These are phyloP conservation scores for Aegilops tauschii DNA, from an alignment of 176 grass and related monocot genomes.

Conservation along the genomic window DNA sequence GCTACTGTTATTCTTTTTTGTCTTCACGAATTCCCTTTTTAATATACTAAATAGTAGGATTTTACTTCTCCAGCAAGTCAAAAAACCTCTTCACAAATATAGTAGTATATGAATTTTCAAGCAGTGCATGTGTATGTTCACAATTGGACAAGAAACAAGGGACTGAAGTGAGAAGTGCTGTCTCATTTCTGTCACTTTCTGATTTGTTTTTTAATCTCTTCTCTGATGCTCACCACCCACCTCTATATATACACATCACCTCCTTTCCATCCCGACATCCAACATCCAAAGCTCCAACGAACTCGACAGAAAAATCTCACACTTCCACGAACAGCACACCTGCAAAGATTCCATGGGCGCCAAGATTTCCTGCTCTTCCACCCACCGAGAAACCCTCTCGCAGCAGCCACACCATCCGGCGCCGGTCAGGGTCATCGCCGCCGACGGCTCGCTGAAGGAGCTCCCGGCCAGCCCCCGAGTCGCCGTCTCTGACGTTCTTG, in stretches of 20 bases:
- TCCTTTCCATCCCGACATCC: background rate
- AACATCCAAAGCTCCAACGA: background rate
- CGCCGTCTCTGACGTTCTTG: constrained; percentile 33
- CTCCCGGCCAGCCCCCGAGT: background rate
- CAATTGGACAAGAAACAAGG: background rate
- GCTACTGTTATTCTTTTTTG: no score
- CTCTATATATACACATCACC: constrained; percentile 7
- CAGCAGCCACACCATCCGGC: background rate
- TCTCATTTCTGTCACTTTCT: background rate
- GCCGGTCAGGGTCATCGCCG: constrained; percentile 35
- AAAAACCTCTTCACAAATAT: background rate
- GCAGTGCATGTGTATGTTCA: background rate
- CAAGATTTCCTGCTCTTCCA: constrained; percentile 37
- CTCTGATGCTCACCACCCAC: background rate
- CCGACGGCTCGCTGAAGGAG: constrained; percentile 60
- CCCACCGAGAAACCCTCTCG: background rate
- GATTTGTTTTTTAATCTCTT: no score
- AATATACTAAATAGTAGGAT: no score
- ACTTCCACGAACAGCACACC: background rate
- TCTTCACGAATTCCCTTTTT: no score
- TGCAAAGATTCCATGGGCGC: constrained; percentile 35
- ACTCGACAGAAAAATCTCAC: background rate
- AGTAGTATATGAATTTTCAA: background rate
- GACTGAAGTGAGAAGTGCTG: background rate
- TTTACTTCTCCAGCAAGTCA: no score